phyloP scores from a whole-genome alignment of 2,329 filamentous ascomycete genomes.

The Gnomoniopsis smithogilvyi region DNA sequence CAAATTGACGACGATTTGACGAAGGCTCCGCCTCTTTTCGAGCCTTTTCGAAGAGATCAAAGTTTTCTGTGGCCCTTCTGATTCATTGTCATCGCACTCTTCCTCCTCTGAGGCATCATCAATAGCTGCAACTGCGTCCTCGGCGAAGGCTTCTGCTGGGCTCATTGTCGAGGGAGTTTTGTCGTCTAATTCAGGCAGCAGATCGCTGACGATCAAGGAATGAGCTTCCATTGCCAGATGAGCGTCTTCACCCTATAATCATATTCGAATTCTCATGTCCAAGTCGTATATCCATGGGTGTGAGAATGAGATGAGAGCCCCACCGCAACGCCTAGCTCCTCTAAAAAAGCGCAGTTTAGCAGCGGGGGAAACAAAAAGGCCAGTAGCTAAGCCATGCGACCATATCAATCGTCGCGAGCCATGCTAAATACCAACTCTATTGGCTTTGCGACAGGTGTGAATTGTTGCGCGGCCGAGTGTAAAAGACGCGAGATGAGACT shows the following conservation, averaged over 20 bases:
- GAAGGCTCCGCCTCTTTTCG: neutral
- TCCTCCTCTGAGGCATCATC: neutral
- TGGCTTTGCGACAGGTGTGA: too few species aligned
- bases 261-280: neutral
- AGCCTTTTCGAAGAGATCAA: neutral
- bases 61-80: neutral
- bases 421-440: too few species aligned
- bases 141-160: neutral
- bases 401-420: too few species aligned
- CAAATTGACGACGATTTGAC: conserved; percentile 23
- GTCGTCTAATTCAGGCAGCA: neutral
- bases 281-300: too few species aligned
- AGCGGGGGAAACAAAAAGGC: too few species aligned
- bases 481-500: too few species aligned
- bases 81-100: neutral
- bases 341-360: too few species aligned
- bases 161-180: neutral
- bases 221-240: neutral
- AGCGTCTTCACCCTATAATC: too few species aligned
- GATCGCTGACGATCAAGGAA: neutral
- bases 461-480: too few species aligned
- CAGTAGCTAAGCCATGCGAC: too few species aligned
- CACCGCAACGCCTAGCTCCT: too few species aligned
- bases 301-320: too few species aligned
- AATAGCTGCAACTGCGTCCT: neutral